Percentiles rank a stretch among this genome's conserved stretches.
phyloP scores from a whole-genome alignment of 768 basidiomycete genomes.

The Russula sp. region DNA sequence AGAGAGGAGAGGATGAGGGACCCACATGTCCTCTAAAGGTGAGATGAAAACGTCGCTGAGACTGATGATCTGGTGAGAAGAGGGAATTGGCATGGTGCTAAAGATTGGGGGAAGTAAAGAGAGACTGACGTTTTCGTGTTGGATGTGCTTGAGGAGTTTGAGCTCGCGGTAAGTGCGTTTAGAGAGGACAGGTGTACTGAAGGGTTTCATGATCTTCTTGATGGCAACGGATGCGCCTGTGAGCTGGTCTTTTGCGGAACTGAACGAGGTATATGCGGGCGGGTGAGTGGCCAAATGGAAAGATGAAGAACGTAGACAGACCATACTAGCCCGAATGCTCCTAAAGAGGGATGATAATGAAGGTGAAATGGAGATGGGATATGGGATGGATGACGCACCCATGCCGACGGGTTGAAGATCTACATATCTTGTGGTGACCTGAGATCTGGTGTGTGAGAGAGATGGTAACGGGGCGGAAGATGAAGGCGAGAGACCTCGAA shows the following conservation, averaged over 20 bases:
- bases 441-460: conserved; percentile 13
- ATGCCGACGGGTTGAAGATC: conserved; percentile 99
- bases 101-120: neutral
- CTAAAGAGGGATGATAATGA: conserved; percentile 33
- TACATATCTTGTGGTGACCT: conserved; percentile 98
- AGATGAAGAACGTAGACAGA: conserved; percentile 27
- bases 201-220: conserved; percentile 99
- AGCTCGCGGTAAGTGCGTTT: conserved; percentile 98
- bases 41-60: conserved; percentile 99
- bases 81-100: neutral
- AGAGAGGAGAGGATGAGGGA: conserved; percentile 2
- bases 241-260: conserved; percentile 92
- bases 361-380: neutral
- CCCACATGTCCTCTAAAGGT: conserved; percentile 95
- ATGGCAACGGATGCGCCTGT: conserved; percentile 92
- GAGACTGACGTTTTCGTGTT: conserved; percentile 86
- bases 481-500: conserved; percentile 58
- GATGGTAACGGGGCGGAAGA: neutral
- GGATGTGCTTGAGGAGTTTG: conserved; percentile 96
- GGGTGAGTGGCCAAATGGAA: too few relatives aligned
- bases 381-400: conserved; percentile 51
- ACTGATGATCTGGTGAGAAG: conserved; percentile 76
- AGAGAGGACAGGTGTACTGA: conserved; percentile 95
- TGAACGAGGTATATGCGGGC: conserved; percentile 27
- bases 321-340: conserved; percentile 98